Conservation (phyloP, 2,329 filamentous ascomycete genomes). For the Arthrobotrys iridis region DNA sequence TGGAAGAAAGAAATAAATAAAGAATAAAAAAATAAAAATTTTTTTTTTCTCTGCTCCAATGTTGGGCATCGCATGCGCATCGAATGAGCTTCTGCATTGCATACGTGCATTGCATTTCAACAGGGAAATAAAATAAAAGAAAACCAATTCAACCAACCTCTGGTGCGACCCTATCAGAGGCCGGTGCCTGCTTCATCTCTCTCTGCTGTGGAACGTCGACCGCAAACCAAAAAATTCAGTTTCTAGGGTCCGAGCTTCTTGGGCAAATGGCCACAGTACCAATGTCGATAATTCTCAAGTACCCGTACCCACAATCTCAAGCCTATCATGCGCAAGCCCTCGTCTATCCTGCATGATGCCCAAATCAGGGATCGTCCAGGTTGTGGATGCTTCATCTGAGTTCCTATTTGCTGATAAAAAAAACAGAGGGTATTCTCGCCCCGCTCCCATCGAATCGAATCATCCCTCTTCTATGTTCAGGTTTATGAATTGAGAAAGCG, state of each 20-base stretch:
- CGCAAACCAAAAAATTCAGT: neutral
- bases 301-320: slow-evolving; percentile 9
- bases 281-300: neutral
- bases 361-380: slow-evolving; percentile 23
- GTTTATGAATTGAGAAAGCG: no score
- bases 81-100: slow-evolving; percentile 51
- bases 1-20: neutral
- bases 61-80: slow-evolving; percentile 51
- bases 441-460: no score
- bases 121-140: neutral
- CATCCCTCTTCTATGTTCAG: no score
- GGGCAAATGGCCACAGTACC: neutral
- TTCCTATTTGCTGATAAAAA: slow-evolving; percentile 52
- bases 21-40: slow-evolving; percentile 2
- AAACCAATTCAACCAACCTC: neutral
- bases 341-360: slow-evolving; percentile 23
- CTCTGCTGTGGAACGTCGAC: slow-evolving; percentile 43
- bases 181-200: slow-evolving; percentile 42
- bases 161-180: slow-evolving; percentile 27
- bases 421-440: no score
- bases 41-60: slow-evolving; percentile 1
- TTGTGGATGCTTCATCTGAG: slow-evolving; percentile 24
- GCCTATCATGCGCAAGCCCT: slow-evolving; percentile 30
- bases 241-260: slow-evolving; percentile 7
- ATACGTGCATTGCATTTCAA: slow-evolving; percentile 44